Evolutionary conservation across 2,329 filamentous ascomycete species (phyloP).

Genomic region (Ophiostoma triangulosporum): DNA sequence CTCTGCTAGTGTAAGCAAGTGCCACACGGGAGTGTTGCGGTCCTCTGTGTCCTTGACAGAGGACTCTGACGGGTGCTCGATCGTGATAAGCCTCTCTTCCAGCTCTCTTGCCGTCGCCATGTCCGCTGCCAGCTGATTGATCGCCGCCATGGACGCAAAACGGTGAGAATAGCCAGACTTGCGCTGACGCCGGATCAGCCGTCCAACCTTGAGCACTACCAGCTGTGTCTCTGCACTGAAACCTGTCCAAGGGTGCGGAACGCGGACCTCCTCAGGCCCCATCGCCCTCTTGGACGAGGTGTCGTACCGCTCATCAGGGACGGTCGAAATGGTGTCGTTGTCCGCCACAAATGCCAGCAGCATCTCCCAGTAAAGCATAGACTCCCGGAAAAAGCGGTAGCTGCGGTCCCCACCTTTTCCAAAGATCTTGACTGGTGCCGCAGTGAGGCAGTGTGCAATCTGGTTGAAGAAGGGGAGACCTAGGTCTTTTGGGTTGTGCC

Average conservation of each 20-base stretch:
- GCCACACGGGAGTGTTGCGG: constrained; percentile 35
- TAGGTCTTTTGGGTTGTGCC: constrained; percentile 38
- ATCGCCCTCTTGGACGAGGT: not conserved
- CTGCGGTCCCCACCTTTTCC: constrained; percentile 25
- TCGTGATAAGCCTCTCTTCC: constrained; percentile 32
- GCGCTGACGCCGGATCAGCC: constrained; percentile 25
- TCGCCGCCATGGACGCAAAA: constrained; percentile 21
- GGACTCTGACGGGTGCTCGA: constrained; percentile 31
- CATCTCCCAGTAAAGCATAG: constrained; percentile 46
- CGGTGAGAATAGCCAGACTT: constrained; percentile 19
- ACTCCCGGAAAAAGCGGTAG: constrained; percentile 36
- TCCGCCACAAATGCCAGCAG: constrained; percentile 39
- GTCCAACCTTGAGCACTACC: constrained; percentile 31
- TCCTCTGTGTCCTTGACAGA: constrained; percentile 38
- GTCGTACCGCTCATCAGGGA: constrained; percentile 16
- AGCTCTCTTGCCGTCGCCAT: constrained; percentile 25
- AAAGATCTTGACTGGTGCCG: constrained; percentile 11
- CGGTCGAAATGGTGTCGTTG: constrained; percentile 23
- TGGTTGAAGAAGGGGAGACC: constrained; percentile 38
- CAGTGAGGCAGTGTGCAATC: constrained; percentile 26
- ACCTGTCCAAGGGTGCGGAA: constrained; percentile 36
- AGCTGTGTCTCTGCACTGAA: constrained; percentile 30
- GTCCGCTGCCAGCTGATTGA: constrained; percentile 20
- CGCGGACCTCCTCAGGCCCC: constrained; percentile 13
- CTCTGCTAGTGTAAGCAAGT: constrained; percentile 39